phyloP scores from a whole-genome alignment of 176 grass and related monocot genomes.

The Otatea glauca region DNA sequence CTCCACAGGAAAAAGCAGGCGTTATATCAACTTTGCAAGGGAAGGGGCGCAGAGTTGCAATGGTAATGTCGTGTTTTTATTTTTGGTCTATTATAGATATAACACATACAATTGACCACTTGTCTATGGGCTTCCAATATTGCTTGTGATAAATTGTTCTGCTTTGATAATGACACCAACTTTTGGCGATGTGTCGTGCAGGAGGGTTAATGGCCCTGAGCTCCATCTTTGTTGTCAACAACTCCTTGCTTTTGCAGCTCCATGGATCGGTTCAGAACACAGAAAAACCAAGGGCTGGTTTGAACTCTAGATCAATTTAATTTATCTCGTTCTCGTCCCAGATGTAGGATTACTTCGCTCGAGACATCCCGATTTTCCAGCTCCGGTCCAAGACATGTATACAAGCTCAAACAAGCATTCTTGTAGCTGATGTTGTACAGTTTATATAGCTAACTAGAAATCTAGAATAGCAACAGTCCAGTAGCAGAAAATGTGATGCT shows the following conservation, averaged over 20 bases:
- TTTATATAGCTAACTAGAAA: not conserved
- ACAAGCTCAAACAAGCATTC: not conserved
- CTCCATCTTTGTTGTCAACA: constrained; percentile 92
- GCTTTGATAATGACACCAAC: too few relatives aligned
- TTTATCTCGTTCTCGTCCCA: not conserved
- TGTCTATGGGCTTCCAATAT: too few relatives aligned
- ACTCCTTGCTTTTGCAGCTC: constrained; percentile 89
- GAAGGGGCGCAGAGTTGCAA: too few relatives aligned
- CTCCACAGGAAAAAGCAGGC: too few relatives aligned
- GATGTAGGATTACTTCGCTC: not conserved
- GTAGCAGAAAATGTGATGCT: not conserved
- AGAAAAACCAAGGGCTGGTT: constrained; percentile 33
- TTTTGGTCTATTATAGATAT: too few relatives aligned
- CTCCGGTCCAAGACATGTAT: not conserved
- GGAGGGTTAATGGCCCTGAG: constrained; percentile 94
- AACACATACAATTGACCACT: too few relatives aligned
- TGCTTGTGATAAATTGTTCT: too few relatives aligned
- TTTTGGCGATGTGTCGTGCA: constrained; percentile 27
- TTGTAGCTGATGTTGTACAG: not conserved
- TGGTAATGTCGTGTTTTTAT: too few relatives aligned
- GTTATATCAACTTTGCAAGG: too few relatives aligned
- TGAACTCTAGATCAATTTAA: constrained; percentile 31
- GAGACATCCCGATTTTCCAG: not conserved
- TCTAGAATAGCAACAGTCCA: not conserved
- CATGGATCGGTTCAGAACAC: constrained; percentile 66